These are phyloP conservation scores for Xylariaceae sp. DNA, from an alignment of 2,329 filamentous ascomycete genomes.

Conservation along the genomic window DNA sequence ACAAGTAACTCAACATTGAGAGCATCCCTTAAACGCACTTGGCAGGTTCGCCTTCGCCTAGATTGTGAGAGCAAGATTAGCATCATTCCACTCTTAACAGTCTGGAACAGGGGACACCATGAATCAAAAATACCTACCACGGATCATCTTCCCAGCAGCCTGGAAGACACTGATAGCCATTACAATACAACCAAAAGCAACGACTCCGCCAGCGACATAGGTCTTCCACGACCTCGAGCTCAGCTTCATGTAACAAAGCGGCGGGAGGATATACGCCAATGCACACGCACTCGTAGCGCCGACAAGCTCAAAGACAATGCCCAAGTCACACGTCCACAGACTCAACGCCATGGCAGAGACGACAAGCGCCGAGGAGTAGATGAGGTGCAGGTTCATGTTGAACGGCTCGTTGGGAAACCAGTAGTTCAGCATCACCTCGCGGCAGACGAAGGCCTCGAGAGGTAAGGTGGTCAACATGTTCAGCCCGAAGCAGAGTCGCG, in stretches of 20 bases:
- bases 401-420: conserved; percentile 67
- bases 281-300: conserved; percentile 92
- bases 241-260: conserved; percentile 91
- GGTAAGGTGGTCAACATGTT: conserved; percentile 99
- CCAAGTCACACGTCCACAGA: conserved; percentile 86
- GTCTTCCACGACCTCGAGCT: conserved; percentile 73
- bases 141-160: conserved; percentile 64
- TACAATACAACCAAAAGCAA: conserved; percentile 73
- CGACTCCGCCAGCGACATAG: conserved; percentile 66
- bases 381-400: conserved; percentile 76
- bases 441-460: conserved; percentile 94
- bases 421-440: conserved; percentile 93
- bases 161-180: conserved; percentile 78
- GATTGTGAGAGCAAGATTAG: background rate
- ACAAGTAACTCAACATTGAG: background rate
- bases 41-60: background rate
- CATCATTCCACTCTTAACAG: background rate
- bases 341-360: conserved; percentile 71
- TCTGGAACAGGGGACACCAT: background rate
- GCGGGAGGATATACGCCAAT: conserved; percentile 91
- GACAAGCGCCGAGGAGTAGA: conserved; percentile 83
- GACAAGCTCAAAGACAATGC: conserved; percentile 91
- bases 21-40: background rate
- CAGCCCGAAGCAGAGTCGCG: conserved; percentile 89
- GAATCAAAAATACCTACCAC: conserved; percentile 34